Conservation (phyloP, 495 filamentous ascomycete species). For the Trichoderma orchidacearum region DNA sequence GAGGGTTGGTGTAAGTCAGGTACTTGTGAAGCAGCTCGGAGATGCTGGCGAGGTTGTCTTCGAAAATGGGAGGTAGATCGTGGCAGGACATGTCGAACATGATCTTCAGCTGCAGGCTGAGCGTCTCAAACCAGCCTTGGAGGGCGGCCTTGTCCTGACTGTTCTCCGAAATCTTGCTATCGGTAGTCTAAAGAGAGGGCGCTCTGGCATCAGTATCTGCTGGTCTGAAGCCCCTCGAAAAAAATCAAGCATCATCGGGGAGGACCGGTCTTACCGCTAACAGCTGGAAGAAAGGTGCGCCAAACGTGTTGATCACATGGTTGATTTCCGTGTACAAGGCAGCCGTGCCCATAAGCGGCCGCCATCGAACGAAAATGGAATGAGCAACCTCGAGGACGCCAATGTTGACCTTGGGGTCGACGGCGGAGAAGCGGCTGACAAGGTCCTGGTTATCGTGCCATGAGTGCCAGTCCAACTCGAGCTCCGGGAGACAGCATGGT, state of each 20-base stretch:
- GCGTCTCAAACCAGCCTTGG: conserved; percentile 60
- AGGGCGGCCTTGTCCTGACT: conserved; percentile 58
- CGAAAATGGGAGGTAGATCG: conserved; percentile 86
- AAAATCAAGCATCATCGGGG: not conserved
- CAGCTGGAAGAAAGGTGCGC: conserved; percentile 63
- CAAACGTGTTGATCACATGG: conserved; percentile 78
- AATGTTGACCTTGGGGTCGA: conserved; percentile 69
- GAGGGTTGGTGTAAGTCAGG: conserved; percentile 70
- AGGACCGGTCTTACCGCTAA: conserved; percentile 41
- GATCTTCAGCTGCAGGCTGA: conserved; percentile 78
- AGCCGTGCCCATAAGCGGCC: conserved; percentile 83
- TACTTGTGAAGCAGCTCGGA: conserved; percentile 80
- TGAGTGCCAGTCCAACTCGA: not conserved
- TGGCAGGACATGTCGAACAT: conserved; percentile 94
- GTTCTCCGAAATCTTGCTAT: conserved; percentile 62
- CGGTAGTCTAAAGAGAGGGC: conserved; percentile 42
- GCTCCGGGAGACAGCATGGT: not conserved
- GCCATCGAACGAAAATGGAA: conserved; percentile 94
- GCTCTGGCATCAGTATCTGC: conserved; percentile 7
- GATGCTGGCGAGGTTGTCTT: conserved; percentile 66
- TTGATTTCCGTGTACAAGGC: conserved; percentile 86
- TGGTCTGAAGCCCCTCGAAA: not conserved
- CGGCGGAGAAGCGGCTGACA: conserved; percentile 66
- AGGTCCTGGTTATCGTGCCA: conserved; percentile 48
- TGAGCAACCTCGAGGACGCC: conserved; percentile 95